Evolutionary conservation across 1,139 yeast species (phyloP).

Genomic region (Sugiyamaella sp.): DNA sequence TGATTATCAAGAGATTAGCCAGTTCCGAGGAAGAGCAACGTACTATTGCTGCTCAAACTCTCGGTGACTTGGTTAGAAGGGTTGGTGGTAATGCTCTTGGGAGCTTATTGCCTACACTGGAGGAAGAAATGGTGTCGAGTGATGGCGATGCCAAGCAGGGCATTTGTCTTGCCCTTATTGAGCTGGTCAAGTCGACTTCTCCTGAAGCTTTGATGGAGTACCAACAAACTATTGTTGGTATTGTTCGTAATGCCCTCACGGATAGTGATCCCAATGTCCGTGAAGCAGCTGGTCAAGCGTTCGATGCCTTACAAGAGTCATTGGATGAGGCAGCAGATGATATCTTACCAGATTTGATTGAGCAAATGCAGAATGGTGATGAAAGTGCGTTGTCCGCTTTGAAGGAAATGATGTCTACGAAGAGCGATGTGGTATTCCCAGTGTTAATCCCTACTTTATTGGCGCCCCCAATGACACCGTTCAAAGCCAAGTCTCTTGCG

Average conservation of each 20-base stretch:
- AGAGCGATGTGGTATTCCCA: conserved; percentile 92
- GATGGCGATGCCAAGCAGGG: conserved; percentile 92
- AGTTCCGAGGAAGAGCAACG: conserved; percentile 78
- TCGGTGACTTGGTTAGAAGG: conserved; percentile 94
- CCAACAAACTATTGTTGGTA: conserved; percentile 69
- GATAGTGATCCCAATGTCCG: conserved; percentile 76
- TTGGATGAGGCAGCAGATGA: conserved; percentile 89
- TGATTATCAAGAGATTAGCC: conserved; percentile 82
- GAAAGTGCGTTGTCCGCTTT: conserved; percentile 85
- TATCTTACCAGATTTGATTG: conserved; percentile 80
- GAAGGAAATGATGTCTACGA: conserved; percentile 89
- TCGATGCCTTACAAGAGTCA: conserved; percentile 79
- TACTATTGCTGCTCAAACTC: conserved; percentile 87
- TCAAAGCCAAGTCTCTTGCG: conserved; percentile 86
- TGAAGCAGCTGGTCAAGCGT: conserved; percentile 88
- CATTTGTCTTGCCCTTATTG: conserved; percentile 90
- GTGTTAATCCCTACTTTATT: conserved; percentile 84
- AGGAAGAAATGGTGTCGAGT: conserved; percentile 60
- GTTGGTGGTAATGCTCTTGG: conserved; percentile 89
- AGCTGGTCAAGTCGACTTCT: conserved; percentile 76
- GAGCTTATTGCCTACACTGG: conserved; percentile 82
- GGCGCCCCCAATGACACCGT: conserved; percentile 76
- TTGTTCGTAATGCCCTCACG: conserved; percentile 77
- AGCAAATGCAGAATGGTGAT: conserved; percentile 65
- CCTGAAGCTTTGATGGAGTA: conserved; percentile 63